A percentile compares a stretch with the other conserved stretches of the same genome.
phyloP scores from a whole-genome alignment of 2,329 filamentous ascomycete species.

The Colletotrichum agaves region DNA sequence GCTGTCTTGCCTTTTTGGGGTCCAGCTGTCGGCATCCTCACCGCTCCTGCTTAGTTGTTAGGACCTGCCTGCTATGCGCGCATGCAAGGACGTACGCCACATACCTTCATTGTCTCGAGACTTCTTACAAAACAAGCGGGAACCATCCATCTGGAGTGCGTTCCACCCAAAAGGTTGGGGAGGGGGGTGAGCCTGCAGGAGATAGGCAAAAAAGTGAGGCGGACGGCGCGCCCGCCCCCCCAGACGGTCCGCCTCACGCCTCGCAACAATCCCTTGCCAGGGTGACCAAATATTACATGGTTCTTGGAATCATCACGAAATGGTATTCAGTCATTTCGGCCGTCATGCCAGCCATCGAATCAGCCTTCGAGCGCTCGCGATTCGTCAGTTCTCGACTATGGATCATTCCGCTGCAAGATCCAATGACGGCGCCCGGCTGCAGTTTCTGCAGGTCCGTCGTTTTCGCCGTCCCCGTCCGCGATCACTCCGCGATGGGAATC shows the following conservation, averaged over 20 bases:
- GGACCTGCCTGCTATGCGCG: conserved; percentile 28
- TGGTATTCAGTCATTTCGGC: conserved; percentile 2
- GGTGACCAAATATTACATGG: background rate
- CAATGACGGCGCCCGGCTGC: conserved; percentile 30
- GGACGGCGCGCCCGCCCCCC: conserved; percentile 35
- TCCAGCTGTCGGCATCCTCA: conserved; percentile 30
- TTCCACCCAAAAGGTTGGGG: conserved; percentile 28
- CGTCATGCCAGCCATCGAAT: conserved; percentile 12
- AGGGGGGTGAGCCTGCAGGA: conserved; percentile 35
- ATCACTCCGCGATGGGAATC: conserved; percentile 8
- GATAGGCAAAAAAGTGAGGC: conserved; percentile 38
- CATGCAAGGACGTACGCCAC: conserved; percentile 36
- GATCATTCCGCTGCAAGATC: conserved; percentile 35
- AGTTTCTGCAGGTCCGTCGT: conserved; percentile 34
- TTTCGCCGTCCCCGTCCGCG: conserved; percentile 4
- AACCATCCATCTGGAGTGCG: conserved; percentile 21
- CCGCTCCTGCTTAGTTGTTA: conserved; percentile 33
- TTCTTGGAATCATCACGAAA: conserved; percentile 10
- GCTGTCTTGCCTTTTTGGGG: conserved; percentile 29
- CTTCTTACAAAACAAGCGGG: conserved; percentile 15
- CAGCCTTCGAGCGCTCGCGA: background rate
- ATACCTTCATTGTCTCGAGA: conserved; percentile 25
- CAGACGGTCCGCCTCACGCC: conserved; percentile 34
- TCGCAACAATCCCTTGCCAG: conserved; percentile 15
- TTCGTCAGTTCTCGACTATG: conserved; percentile 33